phyloP scores from a whole-genome alignment of 1,139 yeast species.

The Magnusiomyces magnusii region DNA sequence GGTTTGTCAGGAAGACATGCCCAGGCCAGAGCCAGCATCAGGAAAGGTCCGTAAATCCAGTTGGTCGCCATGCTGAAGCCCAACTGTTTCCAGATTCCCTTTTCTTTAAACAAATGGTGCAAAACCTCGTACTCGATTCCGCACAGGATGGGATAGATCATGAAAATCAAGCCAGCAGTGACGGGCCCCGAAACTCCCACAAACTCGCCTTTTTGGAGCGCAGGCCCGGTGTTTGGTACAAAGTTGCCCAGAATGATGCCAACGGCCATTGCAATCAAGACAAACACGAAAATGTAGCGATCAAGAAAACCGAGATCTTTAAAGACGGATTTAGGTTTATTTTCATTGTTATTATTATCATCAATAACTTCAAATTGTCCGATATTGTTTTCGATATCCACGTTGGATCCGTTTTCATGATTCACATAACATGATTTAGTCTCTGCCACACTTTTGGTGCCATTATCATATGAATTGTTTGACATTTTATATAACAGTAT shows the following conservation, averaged over 20 bases:
- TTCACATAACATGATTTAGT: no score
- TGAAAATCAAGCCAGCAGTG: slow-evolving; percentile 46
- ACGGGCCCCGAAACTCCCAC: slow-evolving; percentile 39
- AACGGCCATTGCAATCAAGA: slow-evolving; percentile 28
- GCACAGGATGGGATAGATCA: slow-evolving; percentile 55
- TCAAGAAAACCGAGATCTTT: slow-evolving; percentile 22
- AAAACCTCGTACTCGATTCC: slow-evolving; percentile 46
- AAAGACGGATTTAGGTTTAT: slow-evolving; percentile 5
- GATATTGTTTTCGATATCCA: no score
- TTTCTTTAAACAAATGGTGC: slow-evolving; percentile 25
- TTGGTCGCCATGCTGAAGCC: slow-evolving; percentile 41
- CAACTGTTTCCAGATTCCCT: slow-evolving; percentile 33
- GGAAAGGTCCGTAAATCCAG: slow-evolving; percentile 51
- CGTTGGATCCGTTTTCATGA: no score
- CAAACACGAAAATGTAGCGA: slow-evolving; percentile 28
- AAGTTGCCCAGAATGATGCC: slow-evolving; percentile 31
- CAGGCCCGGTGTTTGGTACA: slow-evolving; percentile 24
- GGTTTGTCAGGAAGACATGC: slow-evolving; percentile 41
- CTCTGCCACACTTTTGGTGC: no score
- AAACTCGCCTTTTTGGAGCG: slow-evolving; percentile 24
- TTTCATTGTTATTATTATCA: no score
- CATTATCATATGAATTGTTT: no score
- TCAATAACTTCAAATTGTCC: no score
- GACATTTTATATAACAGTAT: no score
- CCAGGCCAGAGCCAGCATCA: slow-evolving; percentile 54